Evolutionary conservation across 495 filamentous ascomycete genomes (phyloP), one percentile per base, ranked within the genome.

Genomic region (Aspergillus sclerotioniger): DNA sequence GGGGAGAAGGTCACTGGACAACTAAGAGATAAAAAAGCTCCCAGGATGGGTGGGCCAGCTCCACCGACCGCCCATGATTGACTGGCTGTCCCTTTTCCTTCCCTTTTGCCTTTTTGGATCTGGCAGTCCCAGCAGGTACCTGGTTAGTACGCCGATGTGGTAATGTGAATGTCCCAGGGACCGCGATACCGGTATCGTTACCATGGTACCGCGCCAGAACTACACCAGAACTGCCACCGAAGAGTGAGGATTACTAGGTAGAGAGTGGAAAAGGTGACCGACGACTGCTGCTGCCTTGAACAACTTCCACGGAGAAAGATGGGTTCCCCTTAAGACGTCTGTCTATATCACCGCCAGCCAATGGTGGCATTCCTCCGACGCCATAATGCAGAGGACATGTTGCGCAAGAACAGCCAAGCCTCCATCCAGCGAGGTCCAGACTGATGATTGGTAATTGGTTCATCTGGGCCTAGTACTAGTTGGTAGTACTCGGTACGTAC

Each of bases 31-130:
- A 48, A 44, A 60, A 66, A 58, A 51, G 20, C 51, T 56, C 43
- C 54, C 58, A 56, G 59, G 54, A 21, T 44, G 45, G 21, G 57
- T 59, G 61, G 56, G 51, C 54, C 51, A 29, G 50, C 60, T 59
- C 60, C 60, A 62, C 60, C 47, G 2, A 17, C 51, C 56, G 31
- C 10, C 37, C 37, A 41, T 17, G 50, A 54, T 62, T 54, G 33
- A 54, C 28, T 58, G 55, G 56, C 31, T 53, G 39, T 53, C 52
- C 45, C 39, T 54, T 57, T 57, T 46, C 25, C 52, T 21, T 45
- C 28, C 12, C 47, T 44, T 59, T 56, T 58, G 35, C 47, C 47
- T 50, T 29, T 50, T 50, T 50, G 47, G 31, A 33, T 50, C 47
- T 50, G 47, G 28, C 17, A 32, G 31, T 50, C 16, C 25, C 37